Evolutionary conservation across 192 early-diverging fungal species (phyloP), one percentile per base, ranked within the genome.

Genomic region (Powellomyces hirtus): DNA sequence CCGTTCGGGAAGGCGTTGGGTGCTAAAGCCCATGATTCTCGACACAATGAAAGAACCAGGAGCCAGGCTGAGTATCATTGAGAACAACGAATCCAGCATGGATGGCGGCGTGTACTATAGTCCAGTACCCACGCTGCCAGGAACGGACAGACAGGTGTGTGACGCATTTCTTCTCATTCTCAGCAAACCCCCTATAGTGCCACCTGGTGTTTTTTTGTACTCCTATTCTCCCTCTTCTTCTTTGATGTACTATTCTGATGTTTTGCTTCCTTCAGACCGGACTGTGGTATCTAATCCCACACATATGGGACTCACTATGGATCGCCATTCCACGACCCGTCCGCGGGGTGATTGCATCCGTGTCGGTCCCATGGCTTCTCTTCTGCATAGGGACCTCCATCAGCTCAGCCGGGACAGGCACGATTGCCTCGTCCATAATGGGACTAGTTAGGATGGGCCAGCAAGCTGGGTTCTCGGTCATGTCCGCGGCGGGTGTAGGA

Each of bases 281-380:
- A 18, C 66, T 68, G 1, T 68, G 66, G 66, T 68, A 68, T 36
- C 66, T 68, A 0, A 52, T 68, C n/a, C 53, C 66, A 2, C 66
- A 68, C 66, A 68, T 68, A n/a, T 68, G 52, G 53, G 66, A 68
- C 55, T 59, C 66, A 6, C 66, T 68, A 1, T 68, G 56, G 52
- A 31, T 68, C 6, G 24, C 52, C 31, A 68, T 68, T 38, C 66
- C 66, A 29, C 55, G 27, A 18, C 53, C 53, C 24, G 22, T 68
- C 1, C 66, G 55, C n/a, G 38, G 35, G n/a, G 11, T 45, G 7
- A 68, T 68, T 29, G 66, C 66, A 38, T 68, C 66, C 36, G 20
- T 68, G 20, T 56, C 66, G 16, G 40, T 68, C 1, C 66, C 66
- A 0, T 68, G 50, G 16, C 52, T 68, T 7, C 27, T 68, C 7